A percentile compares a stretch with the other conserved stretches of the same genome.
Conservation (phyloP, 2,329 filamentous ascomycete species). For the Fusarium sp. region DNA sequence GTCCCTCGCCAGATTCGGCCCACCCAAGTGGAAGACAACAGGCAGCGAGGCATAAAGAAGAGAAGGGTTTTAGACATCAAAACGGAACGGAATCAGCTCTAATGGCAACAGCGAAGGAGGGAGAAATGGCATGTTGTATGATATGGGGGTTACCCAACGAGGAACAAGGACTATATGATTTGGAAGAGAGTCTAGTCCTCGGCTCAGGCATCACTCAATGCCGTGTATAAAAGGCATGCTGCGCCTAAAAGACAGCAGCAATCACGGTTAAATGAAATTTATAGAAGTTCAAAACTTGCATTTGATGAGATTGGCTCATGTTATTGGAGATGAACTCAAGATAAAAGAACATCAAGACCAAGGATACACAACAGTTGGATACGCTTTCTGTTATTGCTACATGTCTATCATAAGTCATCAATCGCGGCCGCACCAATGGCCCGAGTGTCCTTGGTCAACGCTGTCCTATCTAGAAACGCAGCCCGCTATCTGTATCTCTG, state of each 20-base stretch:
- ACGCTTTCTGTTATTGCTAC: slow-evolving; percentile 36
- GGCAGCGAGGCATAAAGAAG: slow-evolving; percentile 48
- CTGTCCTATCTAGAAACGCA: slow-evolving; percentile 41
- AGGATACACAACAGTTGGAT: slow-evolving; percentile 5
- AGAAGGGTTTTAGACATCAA: neutral
- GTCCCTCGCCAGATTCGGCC: slow-evolving; percentile 63
- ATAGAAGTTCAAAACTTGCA: slow-evolving; percentile 40
- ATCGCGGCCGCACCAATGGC: slow-evolving; percentile 35
- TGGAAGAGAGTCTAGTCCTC: slow-evolving; percentile 8
- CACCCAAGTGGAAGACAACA: slow-evolving; percentile 61
- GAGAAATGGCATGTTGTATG: slow-evolving; percentile 31
- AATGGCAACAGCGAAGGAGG: slow-evolving; percentile 2
- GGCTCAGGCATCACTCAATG: slow-evolving; percentile 41
- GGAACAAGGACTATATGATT: slow-evolving; percentile 4
- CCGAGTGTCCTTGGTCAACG: slow-evolving; percentile 39
- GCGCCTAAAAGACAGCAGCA: slow-evolving; percentile 30
- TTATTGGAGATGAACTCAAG: neutral
- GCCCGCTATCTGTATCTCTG: slow-evolving; percentile 35
- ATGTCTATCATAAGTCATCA: slow-evolving; percentile 47
- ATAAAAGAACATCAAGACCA: neutral
- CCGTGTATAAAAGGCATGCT: slow-evolving; percentile 45
- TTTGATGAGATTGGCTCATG: slow-evolving; percentile 11
- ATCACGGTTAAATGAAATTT: slow-evolving; percentile 44
- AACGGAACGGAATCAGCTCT: slow-evolving; percentile 1
- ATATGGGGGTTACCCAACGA: slow-evolving; percentile 20